phyloP scores from a whole-genome alignment of 495 filamentous ascomycete genomes.

The Xylaria cubensis region DNA sequence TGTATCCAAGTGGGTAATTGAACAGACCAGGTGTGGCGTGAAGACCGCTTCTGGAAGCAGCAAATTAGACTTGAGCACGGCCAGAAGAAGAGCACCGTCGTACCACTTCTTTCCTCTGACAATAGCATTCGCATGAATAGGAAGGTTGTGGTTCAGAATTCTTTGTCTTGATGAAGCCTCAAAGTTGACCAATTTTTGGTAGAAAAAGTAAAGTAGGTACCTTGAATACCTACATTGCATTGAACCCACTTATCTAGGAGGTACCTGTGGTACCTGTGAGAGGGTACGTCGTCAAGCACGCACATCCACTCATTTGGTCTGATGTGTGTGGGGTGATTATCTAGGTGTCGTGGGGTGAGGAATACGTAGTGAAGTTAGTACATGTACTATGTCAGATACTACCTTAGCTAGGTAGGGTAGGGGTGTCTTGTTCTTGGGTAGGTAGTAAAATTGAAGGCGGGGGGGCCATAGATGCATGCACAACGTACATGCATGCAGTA shows the following conservation, averaged over 20 bases:
- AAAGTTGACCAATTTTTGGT: neutral
- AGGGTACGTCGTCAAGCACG: neutral
- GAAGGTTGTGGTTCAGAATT: neutral
- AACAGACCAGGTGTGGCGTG: slow-evolving; percentile 9
- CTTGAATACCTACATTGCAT: neutral
- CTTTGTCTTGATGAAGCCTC: neutral
- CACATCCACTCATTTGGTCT: neutral
- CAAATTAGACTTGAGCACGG: neutral
- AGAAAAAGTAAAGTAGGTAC: neutral
- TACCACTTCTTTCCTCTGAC: neutral
- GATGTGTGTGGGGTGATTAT: slow-evolving; percentile 5
- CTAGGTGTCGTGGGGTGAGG: slow-evolving; percentile 9
- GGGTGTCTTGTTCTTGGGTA: neutral
- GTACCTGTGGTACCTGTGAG: neutral
- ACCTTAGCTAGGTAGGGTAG: neutral
- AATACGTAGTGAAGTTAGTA: neutral
- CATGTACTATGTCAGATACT: neutral
- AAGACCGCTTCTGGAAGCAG: neutral
- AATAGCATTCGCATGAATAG: neutral
- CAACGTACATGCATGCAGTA: slow-evolving; percentile 8
- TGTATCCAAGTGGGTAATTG: slow-evolving; percentile 12
- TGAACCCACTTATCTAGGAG: neutral
- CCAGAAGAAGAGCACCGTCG: neutral
- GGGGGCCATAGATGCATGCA: slow-evolving; percentile 15
- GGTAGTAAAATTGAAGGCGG: slow-evolving; percentile 8